These are phyloP conservation scores for Glycyrrhiza uralensis DNA, from an alignment of 306 rosid species.

Conservation along the genomic window DNA sequence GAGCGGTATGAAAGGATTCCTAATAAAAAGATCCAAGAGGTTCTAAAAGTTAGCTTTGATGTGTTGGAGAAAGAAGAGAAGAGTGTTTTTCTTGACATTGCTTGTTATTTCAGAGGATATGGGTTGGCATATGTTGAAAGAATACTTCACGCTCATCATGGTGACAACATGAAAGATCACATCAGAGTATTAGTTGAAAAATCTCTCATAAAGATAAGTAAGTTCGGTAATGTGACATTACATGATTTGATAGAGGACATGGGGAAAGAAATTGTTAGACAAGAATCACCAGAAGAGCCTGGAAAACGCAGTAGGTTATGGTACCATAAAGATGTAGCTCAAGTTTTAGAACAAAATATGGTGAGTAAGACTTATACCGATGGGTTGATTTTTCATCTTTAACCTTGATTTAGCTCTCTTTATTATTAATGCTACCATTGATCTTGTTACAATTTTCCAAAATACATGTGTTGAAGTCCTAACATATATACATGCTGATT, in stretches of 20 bases:
- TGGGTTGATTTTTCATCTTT: background rate
- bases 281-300: background rate
- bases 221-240: background rate
- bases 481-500: background rate
- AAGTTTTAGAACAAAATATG: background rate
- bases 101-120: background rate
- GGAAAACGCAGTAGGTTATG: background rate
- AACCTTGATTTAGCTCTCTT: background rate
- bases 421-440: background rate
- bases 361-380: background rate
- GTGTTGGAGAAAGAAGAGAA: background rate
- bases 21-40: background rate
- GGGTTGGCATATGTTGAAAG: background rate
- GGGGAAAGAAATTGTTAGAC: background rate
- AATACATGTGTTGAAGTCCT: background rate
- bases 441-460: background rate
- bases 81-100: slow-evolving; percentile 7
- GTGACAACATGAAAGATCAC: background rate
- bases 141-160: background rate
- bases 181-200: background rate
- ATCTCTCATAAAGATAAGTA: background rate
- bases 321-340: background rate
- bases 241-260: background rate
- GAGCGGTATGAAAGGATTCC: background rate
- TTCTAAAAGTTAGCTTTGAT: slow-evolving; percentile 20